Conservation (phyloP, 306 rosid species). For the Pyrus pyrifolia region DNA sequence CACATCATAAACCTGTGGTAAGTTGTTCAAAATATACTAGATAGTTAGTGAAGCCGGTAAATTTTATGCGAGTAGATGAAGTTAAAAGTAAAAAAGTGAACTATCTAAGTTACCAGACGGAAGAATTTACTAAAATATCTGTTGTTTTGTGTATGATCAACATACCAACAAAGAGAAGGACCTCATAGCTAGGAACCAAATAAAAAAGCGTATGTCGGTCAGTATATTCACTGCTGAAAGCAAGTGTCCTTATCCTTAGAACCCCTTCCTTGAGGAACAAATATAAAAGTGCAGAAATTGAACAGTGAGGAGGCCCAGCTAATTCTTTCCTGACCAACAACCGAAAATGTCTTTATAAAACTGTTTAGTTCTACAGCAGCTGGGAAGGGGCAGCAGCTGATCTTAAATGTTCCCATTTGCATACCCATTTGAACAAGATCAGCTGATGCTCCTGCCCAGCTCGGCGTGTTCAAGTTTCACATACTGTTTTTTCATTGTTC, state of each 20-base stretch:
- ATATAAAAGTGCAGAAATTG: not conserved
- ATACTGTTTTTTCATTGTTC: not conserved
- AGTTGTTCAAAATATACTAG: conserved; percentile 3
- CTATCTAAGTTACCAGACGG: not conserved
- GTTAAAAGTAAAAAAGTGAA: not conserved
- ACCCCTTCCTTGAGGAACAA: not conserved
- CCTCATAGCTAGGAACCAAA: not conserved
- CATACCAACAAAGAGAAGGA: not conserved
- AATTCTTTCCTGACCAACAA: not conserved
- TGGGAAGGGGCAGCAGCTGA: not conserved
- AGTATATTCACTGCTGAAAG: not conserved
- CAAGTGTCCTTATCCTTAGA: not conserved
- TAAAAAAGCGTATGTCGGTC: not conserved
- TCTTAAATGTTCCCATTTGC: not conserved
- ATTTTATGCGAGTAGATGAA: not conserved
- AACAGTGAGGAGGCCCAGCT: not conserved
- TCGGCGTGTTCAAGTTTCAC: not conserved
- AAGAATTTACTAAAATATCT: not conserved
- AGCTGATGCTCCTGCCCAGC: not conserved
- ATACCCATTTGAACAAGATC: not conserved
- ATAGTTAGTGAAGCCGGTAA: not conserved
- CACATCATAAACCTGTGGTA: conserved; percentile 71
- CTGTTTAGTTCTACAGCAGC: not conserved
- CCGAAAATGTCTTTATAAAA: not conserved
- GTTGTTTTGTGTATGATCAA: not conserved